phyloP scores from a whole-genome alignment of 768 basidiomycete species.

The Suillus lakei region DNA sequence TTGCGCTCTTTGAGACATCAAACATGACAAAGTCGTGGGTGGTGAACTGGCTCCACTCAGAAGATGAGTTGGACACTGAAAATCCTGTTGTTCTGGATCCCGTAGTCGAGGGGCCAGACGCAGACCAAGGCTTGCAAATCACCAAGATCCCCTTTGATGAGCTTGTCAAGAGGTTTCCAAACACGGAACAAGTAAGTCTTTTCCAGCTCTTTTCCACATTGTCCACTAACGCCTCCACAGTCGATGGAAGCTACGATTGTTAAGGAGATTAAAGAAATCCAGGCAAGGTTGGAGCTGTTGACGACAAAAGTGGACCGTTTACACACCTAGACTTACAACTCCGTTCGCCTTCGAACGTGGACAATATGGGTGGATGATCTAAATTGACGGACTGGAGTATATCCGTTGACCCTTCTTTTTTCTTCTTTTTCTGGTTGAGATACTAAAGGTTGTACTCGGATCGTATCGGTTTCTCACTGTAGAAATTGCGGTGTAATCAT shows the following conservation, averaged over 20 bases:
- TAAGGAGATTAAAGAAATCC: slow-evolving; percentile 63
- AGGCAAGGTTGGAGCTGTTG: slow-evolving; percentile 44
- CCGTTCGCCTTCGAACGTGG: not conserved
- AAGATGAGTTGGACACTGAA: slow-evolving; percentile 64
- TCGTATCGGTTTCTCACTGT: not conserved
- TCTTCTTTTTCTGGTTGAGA: not conserved
- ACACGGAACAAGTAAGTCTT: slow-evolving; percentile 66
- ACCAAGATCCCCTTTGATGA: slow-evolving; percentile 73
- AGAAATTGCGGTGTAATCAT: not conserved
- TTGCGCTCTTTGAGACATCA: slow-evolving; percentile 77
- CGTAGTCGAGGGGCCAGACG: slow-evolving; percentile 56
- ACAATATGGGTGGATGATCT: not conserved
- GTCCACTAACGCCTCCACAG: slow-evolving; percentile 39
- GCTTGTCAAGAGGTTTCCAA: slow-evolving; percentile 72
- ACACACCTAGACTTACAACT: slow-evolving; percentile 15
- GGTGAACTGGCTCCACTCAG: slow-evolving; percentile 64
- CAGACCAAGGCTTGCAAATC: slow-evolving; percentile 62
- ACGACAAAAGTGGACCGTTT: slow-evolving; percentile 40
- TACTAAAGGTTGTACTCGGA: not conserved
- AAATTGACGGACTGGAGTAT: not conserved
- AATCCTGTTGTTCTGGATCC: slow-evolving; percentile 62
- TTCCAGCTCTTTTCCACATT: slow-evolving; percentile 12
- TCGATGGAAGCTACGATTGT: slow-evolving; percentile 73
- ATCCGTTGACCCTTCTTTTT: not conserved
- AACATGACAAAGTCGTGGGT: slow-evolving; percentile 65